Evolutionary conservation across 1,284 basidiomycete species (phyloP), one percentile per base, ranked within the genome.

Genomic region (Rhizopogon parksii): DNA sequence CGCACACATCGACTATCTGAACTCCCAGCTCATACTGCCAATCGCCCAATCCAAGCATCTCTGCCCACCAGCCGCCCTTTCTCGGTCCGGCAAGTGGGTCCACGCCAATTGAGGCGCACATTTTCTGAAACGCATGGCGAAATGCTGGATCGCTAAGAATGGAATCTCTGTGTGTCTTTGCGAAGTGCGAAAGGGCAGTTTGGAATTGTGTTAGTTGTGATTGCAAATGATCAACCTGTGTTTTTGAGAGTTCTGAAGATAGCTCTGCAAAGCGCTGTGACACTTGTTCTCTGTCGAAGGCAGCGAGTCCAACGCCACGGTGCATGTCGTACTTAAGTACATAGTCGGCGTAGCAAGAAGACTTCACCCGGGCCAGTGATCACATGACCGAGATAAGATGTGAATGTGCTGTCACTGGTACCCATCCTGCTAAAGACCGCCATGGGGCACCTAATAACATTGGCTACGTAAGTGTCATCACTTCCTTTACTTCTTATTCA

Each of bases 1-100:
- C 85, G 62, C 95, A 98, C 14, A 99, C 82, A 65, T 99, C 95
- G 45, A 99, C 93, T 56, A 99, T 88, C 73, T 99, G 95, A 24
- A 98, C 91, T 2, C 92, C 92, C 1, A 99, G 80, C 62, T 96
- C 95, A 66, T 92, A 91, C 61, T 94, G 88, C 91, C 92, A 99
- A 66, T 99, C 96, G 6, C 91, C 84, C 47, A 90, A 68, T 0
- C 91, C 91, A 14, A 97, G 77, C 61, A 92, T 72, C 64, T 93
- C 94, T 19, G 82, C 85, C 85, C 88, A 91, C 88, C 90, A 94
- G 2, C 92, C 83, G n/a, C 88, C 88, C 55, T 84, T 85, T 21
- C 85, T 72, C 0, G 88, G 87, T 0, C 89, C 90, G 1, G 89
- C 88, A 15, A 99, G 79, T 0, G 96, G 95, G 66, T 99, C 96